Base-by-base conservation (phyloP, 345 rosid species). In the Populus ilicifolia region DNA sequence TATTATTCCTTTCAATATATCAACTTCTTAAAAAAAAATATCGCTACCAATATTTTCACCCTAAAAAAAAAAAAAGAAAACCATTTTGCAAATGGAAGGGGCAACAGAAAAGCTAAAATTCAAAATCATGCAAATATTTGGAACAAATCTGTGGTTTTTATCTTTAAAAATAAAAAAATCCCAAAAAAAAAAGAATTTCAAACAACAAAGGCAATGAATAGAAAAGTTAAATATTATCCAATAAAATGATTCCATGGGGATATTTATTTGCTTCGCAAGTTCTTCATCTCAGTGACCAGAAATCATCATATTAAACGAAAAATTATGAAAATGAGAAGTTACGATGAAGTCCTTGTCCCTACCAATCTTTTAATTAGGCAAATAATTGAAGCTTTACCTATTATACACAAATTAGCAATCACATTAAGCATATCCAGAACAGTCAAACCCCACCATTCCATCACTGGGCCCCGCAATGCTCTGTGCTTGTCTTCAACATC, bases 391-490 rank as follows among this genome's bases (percentile, higher is more conserved):
- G 18, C 18, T 27, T 35, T 30, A 3, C 30, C 25, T 54, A 18
- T 16, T 17, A 29, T 11, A 71, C 59, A 61, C 21, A 72, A 1
- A 17, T 8, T 5, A 9, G 10, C 39, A 18, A 14, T 16, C 7
- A n/a, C 48, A 56, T 66, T 12, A 43, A 43, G 30, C 25, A 46
- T 62, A 17, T 59, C 44, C 7, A 69, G 25, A 79, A 50, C 56
- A 73, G 38, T 43, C 65, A 38, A 69, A 72, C 33, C 70, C 77
- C 71, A 77, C 71, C 75, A 67, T 18, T 11, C 52, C 41, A 23
- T 69, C 67, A 21, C 29, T 11, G 10, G 30, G 82, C 66, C 71
- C 75, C 70, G 33, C 74, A 62, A 20, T 27, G 69, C 20, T 33
- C 54, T 62, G 5, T n/a, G 30, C 38, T 5, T 18, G n/a, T 20